A percentile compares a stretch with the other conserved stretches of the same genome.
Evolutionary conservation across 2,329 filamentous ascomycete genomes (phyloP).

Genomic region (Myriosclerotinia duriaeana): DNA sequence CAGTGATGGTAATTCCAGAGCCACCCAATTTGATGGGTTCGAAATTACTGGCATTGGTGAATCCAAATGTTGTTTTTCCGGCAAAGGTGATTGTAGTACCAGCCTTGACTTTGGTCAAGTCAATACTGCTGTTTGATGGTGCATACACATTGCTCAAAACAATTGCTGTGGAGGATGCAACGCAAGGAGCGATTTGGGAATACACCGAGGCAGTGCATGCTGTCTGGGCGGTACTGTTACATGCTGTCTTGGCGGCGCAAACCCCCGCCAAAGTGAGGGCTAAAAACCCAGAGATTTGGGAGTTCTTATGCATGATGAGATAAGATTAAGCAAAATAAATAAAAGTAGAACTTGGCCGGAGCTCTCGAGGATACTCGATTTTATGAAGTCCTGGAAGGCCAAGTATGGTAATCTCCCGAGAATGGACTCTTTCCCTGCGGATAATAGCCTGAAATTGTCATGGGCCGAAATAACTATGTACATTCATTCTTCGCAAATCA

Average conservation of each 20-base stretch:
- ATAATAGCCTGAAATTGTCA: neutral
- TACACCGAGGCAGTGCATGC: slow-evolving; percentile 41
- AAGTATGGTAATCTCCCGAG: neutral
- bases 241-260: slow-evolving; percentile 8
- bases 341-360: neutral
- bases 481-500: neutral
- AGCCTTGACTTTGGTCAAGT: slow-evolving; percentile 52
- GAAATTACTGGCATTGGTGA: slow-evolving; percentile 34
- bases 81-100: slow-evolving; percentile 60
- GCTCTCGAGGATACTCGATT: neutral
- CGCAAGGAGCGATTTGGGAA: slow-evolving; percentile 49
- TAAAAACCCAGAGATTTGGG: slow-evolving; percentile 5
- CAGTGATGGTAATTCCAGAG: slow-evolving; percentile 54
- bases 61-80: slow-evolving; percentile 52
- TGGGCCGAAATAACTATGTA: slow-evolving; percentile 1
- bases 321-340: neutral
- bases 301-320: slow-evolving; percentile 9
- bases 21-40: slow-evolving; percentile 51
- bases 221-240: neutral
- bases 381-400: slow-evolving; percentile 12
- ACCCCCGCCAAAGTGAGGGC: slow-evolving; percentile 1
- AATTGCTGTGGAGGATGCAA: slow-evolving; percentile 54
- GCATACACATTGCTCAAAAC: slow-evolving; percentile 56
- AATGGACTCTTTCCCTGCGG: neutral
- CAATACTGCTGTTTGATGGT: slow-evolving; percentile 56